Percentiles rank a stretch among this genome's conserved stretches.
Evolutionary conservation across 106 monocot genomes (phyloP).

Genomic region (Phalaenopsis aphrodite): DNA sequence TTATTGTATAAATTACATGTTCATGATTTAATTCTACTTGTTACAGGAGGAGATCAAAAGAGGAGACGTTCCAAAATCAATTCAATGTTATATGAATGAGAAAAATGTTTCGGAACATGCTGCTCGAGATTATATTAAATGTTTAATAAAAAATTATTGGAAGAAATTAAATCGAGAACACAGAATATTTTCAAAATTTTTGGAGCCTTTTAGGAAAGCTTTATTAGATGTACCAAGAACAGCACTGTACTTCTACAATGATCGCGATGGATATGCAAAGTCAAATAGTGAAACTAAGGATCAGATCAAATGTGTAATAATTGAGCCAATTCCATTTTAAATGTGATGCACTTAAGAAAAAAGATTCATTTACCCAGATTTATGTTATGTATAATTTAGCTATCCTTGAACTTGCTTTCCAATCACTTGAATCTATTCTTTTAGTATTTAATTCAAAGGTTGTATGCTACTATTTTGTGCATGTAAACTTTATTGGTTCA

Average conservation of each 20-base stretch:
- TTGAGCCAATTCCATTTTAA: background rate
- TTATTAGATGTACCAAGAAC: background rate
- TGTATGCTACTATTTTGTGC: too few species aligned
- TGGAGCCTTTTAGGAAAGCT: background rate
- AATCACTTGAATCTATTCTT: too few species aligned
- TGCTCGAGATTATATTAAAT: slow-evolving; percentile 9
- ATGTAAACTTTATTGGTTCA: too few species aligned
- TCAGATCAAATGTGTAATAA: background rate
- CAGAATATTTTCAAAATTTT: background rate
- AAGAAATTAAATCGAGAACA: background rate
- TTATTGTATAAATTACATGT: background rate
- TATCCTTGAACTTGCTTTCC: too few species aligned
- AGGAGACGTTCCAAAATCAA: slow-evolving; percentile 9
- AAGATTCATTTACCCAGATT: too few species aligned
- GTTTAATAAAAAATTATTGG: background rate
- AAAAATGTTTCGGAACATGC: slow-evolving; percentile 10
- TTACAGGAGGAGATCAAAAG: slow-evolving; percentile 10
- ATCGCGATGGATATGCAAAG: slow-evolving; percentile 4
- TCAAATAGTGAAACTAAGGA: background rate
- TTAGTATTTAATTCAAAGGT: too few species aligned
- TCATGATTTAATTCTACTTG: background rate
- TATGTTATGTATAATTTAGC: too few species aligned
- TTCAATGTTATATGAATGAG: slow-evolving; percentile 30
- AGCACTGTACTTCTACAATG: slow-evolving; percentile 2
- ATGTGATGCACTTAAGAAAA: too few species aligned